Evolutionary conservation across 108 stramenopile species (phyloP).

Genomic region (Halocafeteria seosinensis): DNA sequence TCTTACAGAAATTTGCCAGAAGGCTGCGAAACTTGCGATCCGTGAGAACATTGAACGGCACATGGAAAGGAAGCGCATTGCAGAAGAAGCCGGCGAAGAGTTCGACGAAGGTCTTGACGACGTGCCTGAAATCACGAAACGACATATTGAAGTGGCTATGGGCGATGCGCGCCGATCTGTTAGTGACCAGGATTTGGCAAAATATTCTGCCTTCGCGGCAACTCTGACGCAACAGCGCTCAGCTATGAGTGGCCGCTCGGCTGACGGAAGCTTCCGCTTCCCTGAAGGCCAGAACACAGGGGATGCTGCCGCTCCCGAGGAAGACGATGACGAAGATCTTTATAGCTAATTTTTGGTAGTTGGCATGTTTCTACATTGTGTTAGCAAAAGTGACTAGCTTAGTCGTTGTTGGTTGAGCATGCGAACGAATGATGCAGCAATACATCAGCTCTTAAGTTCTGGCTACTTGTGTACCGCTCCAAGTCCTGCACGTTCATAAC

Average conservation of each 20-base stretch:
- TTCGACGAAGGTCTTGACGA: conserved; percentile 53
- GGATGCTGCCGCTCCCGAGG: too few species aligned
- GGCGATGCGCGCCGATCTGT: conserved; percentile 88
- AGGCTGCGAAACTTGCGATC: conserved; percentile 94
- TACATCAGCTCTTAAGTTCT: too few species aligned
- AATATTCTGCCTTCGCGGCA: conserved; percentile 96
- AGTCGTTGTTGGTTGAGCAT: too few species aligned
- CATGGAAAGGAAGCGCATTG: conserved; percentile 80
- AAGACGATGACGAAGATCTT: too few species aligned
- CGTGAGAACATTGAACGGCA: conserved; percentile 90
- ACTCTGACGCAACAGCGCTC: conserved; percentile 55
- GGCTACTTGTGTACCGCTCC: too few species aligned
- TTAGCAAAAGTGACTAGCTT: too few species aligned
- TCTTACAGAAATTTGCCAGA: conserved; percentile 98
- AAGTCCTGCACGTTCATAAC: too few species aligned
- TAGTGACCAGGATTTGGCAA: conserved; percentile 82
- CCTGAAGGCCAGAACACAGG: too few species aligned
- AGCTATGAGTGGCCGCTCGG: neutral
- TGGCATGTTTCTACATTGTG: too few species aligned
- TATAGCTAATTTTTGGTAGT: too few species aligned
- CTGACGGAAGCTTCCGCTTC: neutral
- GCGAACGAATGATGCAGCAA: too few species aligned
- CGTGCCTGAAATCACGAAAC: conserved; percentile 83
- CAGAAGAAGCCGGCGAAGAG: conserved; percentile 63
- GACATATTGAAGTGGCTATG: conserved; percentile 90